These are phyloP conservation scores for Malus hybrid DNA, from an alignment of 331 rosid genomes.

Conservation along the genomic window DNA sequence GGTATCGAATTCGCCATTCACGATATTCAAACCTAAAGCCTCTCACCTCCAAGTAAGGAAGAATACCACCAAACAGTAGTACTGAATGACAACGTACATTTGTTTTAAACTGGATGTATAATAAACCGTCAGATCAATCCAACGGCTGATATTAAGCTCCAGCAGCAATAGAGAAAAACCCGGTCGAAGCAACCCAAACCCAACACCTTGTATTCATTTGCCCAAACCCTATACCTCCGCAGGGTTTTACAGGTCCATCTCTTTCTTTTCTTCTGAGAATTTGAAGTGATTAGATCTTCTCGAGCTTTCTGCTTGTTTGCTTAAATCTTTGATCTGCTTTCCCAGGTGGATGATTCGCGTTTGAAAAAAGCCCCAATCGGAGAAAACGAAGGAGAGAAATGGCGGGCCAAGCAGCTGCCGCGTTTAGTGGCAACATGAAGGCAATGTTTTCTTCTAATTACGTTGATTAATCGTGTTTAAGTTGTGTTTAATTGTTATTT, in stretches of 20 bases:
- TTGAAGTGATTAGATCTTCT: background rate
- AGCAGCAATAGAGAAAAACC: background rate
- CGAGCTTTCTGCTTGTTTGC: background rate
- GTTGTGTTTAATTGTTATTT: background rate
- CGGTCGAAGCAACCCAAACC: background rate
- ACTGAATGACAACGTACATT: too few relatives aligned
- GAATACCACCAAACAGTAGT: too few relatives aligned
- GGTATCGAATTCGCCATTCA: too few relatives aligned
- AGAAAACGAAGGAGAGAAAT: conserved; percentile 26
- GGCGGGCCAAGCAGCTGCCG: conserved; percentile 48
- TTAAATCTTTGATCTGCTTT: background rate
- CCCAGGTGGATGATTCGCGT: background rate
- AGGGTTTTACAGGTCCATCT: background rate
- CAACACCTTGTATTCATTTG: background rate
- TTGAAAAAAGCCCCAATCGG: background rate
- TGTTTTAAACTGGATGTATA: background rate
- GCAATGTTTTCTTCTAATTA: conserved; percentile 15
- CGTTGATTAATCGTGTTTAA: background rate
- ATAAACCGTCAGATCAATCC: background rate
- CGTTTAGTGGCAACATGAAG: conserved; percentile 74
- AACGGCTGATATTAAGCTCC: background rate
- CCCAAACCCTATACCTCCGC: background rate
- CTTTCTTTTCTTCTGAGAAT: too few relatives aligned
- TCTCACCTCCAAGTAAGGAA: too few relatives aligned
- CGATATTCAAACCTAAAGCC: too few relatives aligned